Conservation (phyloP, 2,329 filamentous ascomycete species). For the Fusarium buxicola region DNA sequence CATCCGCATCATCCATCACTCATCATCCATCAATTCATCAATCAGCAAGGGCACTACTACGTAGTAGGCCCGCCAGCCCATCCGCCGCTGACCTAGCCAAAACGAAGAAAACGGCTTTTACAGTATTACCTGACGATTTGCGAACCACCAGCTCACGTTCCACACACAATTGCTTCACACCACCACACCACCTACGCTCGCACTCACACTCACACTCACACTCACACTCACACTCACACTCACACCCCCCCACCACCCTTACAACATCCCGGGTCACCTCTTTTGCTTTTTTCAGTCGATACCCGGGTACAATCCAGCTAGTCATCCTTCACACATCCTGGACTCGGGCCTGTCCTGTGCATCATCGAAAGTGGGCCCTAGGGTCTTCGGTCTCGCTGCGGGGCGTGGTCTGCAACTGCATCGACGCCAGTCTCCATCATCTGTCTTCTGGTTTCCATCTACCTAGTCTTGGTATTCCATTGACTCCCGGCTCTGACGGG, state of each 20-base stretch:
- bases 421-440: slow-evolving; percentile 31
- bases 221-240: slow-evolving; percentile 8
- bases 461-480: slow-evolving; percentile 21
- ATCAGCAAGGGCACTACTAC: slow-evolving; percentile 17
- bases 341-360: slow-evolving; percentile 27
- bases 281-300: slow-evolving; percentile 27
- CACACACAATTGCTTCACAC: slow-evolving; percentile 23
- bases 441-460: slow-evolving; percentile 38
- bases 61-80: slow-evolving; percentile 13
- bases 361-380: slow-evolving; percentile 34
- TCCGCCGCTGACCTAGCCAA: slow-evolving; percentile 32
- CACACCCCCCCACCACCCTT: slow-evolving; percentile 24
- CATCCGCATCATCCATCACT: slow-evolving; percentile 38
- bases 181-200: slow-evolving; percentile 21
- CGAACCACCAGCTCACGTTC: slow-evolving; percentile 10
- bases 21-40: slow-evolving; percentile 34
- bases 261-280: slow-evolving; percentile 19
- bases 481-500: slow-evolving; percentile 13
- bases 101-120: slow-evolving; percentile 36
- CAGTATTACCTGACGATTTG: slow-evolving; percentile 30
- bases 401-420: slow-evolving; percentile 12
- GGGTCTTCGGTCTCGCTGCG: slow-evolving; percentile 29
- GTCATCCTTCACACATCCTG: slow-evolving; percentile 18
- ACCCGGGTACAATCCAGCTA: slow-evolving; percentile 18
- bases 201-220: slow-evolving; percentile 1